Conservation (phyloP, 257 asterid genomes). For the Solanum dulcamara region DNA sequence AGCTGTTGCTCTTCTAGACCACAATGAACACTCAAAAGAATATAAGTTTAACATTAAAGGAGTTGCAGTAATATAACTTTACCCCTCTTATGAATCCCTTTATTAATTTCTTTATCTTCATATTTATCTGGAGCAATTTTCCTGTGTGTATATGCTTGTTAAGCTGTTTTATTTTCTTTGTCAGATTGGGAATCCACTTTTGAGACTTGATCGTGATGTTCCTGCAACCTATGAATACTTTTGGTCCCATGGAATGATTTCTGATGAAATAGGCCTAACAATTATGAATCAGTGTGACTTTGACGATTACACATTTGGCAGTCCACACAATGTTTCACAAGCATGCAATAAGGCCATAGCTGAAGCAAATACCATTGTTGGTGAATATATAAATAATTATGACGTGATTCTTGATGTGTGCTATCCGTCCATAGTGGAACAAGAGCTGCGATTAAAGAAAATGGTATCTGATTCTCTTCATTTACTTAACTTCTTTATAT, state of each 20-base stretch:
- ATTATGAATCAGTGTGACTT: conserved; percentile 76
- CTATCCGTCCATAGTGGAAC: conserved; percentile 90
- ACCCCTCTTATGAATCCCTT: neutral
- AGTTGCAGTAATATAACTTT: conserved; percentile 51
- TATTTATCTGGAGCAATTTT: neutral
- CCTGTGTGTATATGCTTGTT: neutral
- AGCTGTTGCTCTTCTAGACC: conserved; percentile 68
- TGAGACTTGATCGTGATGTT: conserved; percentile 75
- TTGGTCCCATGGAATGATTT: conserved; percentile 99
- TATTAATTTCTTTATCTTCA: neutral
- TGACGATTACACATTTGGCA: conserved; percentile 65
- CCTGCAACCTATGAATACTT: conserved; percentile 74
- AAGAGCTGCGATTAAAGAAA: conserved; percentile 66
- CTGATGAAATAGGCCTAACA: conserved; percentile 75
- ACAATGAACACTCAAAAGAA: conserved; percentile 41
- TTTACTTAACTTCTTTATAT: neutral
- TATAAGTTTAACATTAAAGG: conserved; percentile 90
- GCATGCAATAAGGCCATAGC: conserved; percentile 52
- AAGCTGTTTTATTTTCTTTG: conserved; percentile 1
- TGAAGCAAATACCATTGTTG: conserved; percentile 55
- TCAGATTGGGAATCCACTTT: conserved; percentile 96
- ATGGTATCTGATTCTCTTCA: conserved; percentile 34
- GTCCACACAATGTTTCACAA: conserved; percentile 63
- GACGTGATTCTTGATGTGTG: conserved; percentile 92
- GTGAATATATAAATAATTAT: conserved; percentile 60